A percentile compares a stretch with the other conserved stretches of the same genome.
Evolutionary conservation across 176 grass and related monocot species (phyloP).

Genomic region (Ensete glaucum): DNA sequence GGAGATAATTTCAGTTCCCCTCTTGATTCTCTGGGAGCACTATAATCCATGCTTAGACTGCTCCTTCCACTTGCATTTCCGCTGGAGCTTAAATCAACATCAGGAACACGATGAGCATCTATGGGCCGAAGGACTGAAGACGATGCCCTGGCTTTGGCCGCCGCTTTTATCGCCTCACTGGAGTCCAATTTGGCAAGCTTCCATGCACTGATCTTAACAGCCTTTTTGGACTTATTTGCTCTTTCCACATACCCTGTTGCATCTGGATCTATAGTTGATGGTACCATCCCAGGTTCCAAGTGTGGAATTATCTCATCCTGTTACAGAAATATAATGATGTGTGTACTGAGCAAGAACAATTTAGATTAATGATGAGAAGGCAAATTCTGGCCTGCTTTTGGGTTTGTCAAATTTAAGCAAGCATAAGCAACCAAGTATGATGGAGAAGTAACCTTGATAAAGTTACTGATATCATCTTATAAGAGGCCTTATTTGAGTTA

Average conservation of each 20-base stretch:
- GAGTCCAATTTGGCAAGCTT: conserved; percentile 92
- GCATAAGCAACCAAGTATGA: too few species aligned
- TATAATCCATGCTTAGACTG: conserved; percentile 54
- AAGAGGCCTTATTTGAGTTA: neutral
- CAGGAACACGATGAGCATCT: conserved; percentile 37
- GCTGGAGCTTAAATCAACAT: conserved; percentile 61
- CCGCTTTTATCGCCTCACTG: conserved; percentile 77
- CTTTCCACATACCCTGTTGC: conserved; percentile 55
- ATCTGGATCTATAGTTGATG: conserved; percentile 87
- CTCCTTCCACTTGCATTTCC: conserved; percentile 59
- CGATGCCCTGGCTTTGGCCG: conserved; percentile 87
- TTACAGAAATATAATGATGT: conserved; percentile 16
- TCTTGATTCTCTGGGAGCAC: conserved; percentile 49
- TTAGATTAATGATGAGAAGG: neutral
- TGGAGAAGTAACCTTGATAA: too few species aligned
- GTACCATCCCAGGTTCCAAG: conserved; percentile 80
- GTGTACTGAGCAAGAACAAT: neutral
- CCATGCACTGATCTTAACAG: conserved; percentile 89
- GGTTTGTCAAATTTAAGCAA: too few species aligned
- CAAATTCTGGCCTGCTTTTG: neutral
- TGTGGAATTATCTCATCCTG: conserved; percentile 97
- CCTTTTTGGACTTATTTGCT: conserved; percentile 72
- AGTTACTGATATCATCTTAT: too few species aligned
- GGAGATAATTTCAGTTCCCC: conserved; percentile 55
- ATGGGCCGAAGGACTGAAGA: conserved; percentile 84